These are phyloP conservation scores for Trichopus zeylanicus DNA, from an alignment of 116 monocot species.

Conservation along the genomic window DNA sequence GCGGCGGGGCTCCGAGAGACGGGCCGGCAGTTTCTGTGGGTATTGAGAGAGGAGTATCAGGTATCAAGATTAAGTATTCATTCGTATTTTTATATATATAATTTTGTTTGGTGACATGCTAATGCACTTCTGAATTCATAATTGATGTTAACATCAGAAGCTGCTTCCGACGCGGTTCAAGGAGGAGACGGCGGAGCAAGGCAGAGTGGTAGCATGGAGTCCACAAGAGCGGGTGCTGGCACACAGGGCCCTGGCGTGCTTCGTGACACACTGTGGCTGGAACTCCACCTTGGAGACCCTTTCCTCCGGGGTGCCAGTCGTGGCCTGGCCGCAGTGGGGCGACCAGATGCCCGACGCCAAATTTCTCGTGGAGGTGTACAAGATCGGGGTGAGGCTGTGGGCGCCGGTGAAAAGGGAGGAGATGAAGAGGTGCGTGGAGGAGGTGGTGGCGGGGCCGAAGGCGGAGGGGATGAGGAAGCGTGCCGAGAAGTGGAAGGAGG, in stretches of 20 bases:
- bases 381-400: slow-evolving; percentile 35
- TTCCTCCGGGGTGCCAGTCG: slow-evolving; percentile 36
- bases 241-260: slow-evolving; percentile 33
- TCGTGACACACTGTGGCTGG: slow-evolving; percentile 70
- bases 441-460: slow-evolving; percentile 12
- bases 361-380: slow-evolving; percentile 40
- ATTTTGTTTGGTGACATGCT: too few relatives aligned
- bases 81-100: too few relatives aligned
- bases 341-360: slow-evolving; percentile 52
- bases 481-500: slow-evolving; percentile 23
- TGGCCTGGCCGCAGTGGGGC: slow-evolving; percentile 52
- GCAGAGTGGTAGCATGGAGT: slow-evolving; percentile 40
- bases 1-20: slow-evolving; percentile 21
- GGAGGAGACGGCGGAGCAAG: slow-evolving; percentile 15
- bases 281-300: slow-evolving; percentile 54
- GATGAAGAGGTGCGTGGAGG: slow-evolving; percentile 26
- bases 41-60: slow-evolving; percentile 20
- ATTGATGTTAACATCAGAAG: too few relatives aligned
- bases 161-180: slow-evolving; percentile 28
- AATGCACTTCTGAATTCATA: too few relatives aligned
- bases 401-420: slow-evolving; percentile 14
- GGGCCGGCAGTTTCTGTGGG: slow-evolving; percentile 49
- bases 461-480: slow-evolving; percentile 18
- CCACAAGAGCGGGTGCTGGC: slow-evolving; percentile 38
- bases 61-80: background rate